Percentiles rank a stretch among this genome's conserved stretches.
Conservation (phyloP, 176 grass and related monocot species). For the Themeda triandra region DNA sequence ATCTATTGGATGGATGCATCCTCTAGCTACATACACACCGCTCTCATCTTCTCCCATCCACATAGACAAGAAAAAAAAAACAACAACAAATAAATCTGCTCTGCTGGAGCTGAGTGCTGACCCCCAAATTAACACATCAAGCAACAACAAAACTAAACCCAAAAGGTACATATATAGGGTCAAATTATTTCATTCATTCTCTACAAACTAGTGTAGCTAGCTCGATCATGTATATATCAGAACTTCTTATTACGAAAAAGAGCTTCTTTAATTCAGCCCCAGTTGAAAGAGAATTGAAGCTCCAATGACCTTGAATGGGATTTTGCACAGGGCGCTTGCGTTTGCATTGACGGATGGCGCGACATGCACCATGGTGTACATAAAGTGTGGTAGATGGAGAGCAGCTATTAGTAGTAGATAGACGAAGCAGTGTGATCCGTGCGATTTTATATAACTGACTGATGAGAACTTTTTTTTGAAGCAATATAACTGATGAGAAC, state of each 20-base stretch:
- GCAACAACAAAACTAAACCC: too few relatives aligned
- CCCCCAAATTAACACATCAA: too few relatives aligned
- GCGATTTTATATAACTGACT: too few relatives aligned
- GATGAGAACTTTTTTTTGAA: too few relatives aligned
- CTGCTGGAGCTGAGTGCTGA: too few relatives aligned
- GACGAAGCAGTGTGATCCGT: too few relatives aligned
- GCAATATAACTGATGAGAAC: neutral
- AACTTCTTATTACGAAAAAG: neutral
- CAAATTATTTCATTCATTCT: too few relatives aligned
- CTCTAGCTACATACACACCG: neutral
- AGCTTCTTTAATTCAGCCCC: neutral
- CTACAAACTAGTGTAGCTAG: neutral
- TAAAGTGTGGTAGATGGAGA: neutral
- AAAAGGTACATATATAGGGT: too few relatives aligned
- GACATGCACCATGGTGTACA: neutral
- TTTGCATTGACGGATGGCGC: neutral
- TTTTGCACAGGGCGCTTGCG: neutral
- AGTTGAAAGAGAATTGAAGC: neutral
- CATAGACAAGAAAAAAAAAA: neutral
- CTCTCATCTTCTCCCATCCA: conserved; percentile 1
- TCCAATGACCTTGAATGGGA: neutral
- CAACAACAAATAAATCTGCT: neutral
- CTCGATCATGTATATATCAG: neutral
- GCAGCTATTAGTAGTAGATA: too few relatives aligned
- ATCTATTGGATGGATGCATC: neutral